These are phyloP conservation scores for Nakazawaea wyomingensis DNA, from an alignment of 805 yeast genomes.

Conservation along the genomic window DNA sequence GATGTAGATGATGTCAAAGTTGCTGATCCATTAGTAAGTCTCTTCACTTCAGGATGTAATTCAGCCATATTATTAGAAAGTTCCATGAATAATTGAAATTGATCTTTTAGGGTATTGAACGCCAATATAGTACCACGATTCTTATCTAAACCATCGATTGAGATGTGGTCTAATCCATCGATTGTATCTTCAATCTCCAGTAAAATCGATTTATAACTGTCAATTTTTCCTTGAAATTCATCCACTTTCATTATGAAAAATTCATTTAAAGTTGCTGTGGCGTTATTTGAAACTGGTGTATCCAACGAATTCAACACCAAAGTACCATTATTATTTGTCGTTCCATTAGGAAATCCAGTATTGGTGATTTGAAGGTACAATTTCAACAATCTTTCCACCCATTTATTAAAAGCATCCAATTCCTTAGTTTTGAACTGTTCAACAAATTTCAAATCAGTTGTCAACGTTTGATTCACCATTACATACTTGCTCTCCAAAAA, in stretches of 20 bases:
- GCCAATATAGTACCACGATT: constrained; percentile 39
- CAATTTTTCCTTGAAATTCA: constrained; percentile 40
- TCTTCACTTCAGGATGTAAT: constrained; percentile 49
- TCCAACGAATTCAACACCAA: constrained; percentile 15
- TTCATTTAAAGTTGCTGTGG: constrained; percentile 44
- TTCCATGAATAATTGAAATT: constrained; percentile 68
- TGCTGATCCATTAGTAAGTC: constrained; percentile 12
- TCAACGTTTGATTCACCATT: constrained; percentile 59
- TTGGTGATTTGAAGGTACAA: constrained; percentile 31
- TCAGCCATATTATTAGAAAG: constrained; percentile 70
- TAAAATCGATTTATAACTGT: constrained; percentile 41
- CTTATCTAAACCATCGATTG: constrained; percentile 28
- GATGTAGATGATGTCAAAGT: neutral
- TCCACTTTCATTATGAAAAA: constrained; percentile 44
- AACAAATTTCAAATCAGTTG: constrained; percentile 41
- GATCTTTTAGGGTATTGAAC: constrained; percentile 59
- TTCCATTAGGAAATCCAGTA: constrained; percentile 22
- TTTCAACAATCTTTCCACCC: constrained; percentile 33
- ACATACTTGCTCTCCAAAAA: constrained; percentile 57
- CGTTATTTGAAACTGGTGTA: constrained; percentile 27
- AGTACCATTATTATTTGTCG: constrained; percentile 28
- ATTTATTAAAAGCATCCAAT: constrained; percentile 29
- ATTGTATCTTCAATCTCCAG: constrained; percentile 58
- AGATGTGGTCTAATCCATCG: constrained; percentile 52
- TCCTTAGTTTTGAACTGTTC: constrained; percentile 37